Percentiles rank a stretch among this genome's conserved stretches.
These are phyloP conservation scores for Aureobasidium sp. DNA, from an alignment of 2,329 filamentous ascomycete genomes.

Conservation along the genomic window DNA sequence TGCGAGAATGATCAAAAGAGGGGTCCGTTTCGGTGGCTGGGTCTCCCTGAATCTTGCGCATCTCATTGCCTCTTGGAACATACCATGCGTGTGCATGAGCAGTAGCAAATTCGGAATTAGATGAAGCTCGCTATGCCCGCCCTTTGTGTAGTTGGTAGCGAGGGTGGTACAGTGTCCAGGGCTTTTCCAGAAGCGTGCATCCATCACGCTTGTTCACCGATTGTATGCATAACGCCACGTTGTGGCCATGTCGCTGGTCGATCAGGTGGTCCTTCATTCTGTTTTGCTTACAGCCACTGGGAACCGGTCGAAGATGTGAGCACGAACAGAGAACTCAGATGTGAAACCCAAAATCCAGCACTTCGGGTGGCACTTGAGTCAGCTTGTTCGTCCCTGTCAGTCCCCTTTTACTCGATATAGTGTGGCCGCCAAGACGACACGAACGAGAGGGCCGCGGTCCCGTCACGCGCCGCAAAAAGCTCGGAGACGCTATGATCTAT, in stretches of 20 bases:
- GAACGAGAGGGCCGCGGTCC: constrained; percentile 9
- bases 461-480: constrained; percentile 6
- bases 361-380: background rate
- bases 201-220: constrained; percentile 1
- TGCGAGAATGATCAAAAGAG: constrained; percentile 6
- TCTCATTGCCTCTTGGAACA: background rate
- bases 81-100: background rate
- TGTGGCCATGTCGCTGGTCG: constrained; percentile 11
- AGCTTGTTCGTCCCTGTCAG: constrained; percentile 3
- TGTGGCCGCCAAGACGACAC: constrained; percentile 7
- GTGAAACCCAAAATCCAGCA: constrained; percentile 3
- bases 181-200: constrained; percentile 2
- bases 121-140: background rate
- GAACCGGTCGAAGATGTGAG: background rate
- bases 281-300: background rate
- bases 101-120: background rate
- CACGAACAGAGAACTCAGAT: background rate
- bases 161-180: constrained; percentile 1
- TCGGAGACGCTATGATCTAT: constrained; percentile 6
- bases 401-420: constrained; percentile 4
- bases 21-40: background rate
- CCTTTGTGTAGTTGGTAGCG: constrained; percentile 2
- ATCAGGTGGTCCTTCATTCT: background rate
- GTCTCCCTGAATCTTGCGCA: background rate
- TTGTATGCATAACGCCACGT: constrained; percentile 12